Evolutionary conservation across 306 rosid species (phyloP).

Genomic region (Sesbania bispinosa): DNA sequence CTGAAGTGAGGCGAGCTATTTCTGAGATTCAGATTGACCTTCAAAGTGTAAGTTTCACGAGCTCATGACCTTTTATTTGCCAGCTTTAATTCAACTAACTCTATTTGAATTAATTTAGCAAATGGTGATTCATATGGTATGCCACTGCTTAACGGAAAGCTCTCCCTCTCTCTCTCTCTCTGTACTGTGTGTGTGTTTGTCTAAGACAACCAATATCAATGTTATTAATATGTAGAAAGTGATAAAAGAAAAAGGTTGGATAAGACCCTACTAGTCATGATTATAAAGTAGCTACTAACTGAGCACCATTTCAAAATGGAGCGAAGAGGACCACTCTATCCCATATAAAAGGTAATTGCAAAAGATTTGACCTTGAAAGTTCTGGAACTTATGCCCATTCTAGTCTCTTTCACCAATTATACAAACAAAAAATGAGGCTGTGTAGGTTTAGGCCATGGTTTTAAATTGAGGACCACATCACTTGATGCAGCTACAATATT

Average conservation of each 20-base stretch:
- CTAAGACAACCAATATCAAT: background rate
- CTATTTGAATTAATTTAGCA: conserved; percentile 9
- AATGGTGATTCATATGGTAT: background rate
- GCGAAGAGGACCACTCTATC: background rate
- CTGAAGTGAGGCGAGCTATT: conserved; percentile 88
- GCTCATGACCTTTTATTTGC: background rate
- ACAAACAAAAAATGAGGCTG: background rate
- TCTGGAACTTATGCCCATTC: background rate
- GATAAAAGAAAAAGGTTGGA: background rate
- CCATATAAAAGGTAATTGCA: background rate
- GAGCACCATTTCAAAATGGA: background rate
- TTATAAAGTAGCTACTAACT: background rate
- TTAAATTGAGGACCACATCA: background rate
- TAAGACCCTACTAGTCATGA: background rate
- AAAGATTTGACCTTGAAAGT: background rate
- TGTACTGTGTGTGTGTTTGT: background rate
- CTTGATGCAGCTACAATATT: background rate
- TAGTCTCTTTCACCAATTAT: background rate
- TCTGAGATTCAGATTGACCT: conserved; percentile 83
- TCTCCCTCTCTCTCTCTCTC: background rate
- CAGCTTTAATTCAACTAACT: background rate
- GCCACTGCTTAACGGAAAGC: background rate
- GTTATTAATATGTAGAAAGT: background rate
- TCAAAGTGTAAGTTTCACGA: conserved; percentile 55
- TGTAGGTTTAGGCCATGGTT: background rate